Evolutionary conservation across 2,329 filamentous ascomycete species (phyloP), one percentile per base, ranked within the genome.

Genomic region (Aureobasidium uvarum): DNA sequence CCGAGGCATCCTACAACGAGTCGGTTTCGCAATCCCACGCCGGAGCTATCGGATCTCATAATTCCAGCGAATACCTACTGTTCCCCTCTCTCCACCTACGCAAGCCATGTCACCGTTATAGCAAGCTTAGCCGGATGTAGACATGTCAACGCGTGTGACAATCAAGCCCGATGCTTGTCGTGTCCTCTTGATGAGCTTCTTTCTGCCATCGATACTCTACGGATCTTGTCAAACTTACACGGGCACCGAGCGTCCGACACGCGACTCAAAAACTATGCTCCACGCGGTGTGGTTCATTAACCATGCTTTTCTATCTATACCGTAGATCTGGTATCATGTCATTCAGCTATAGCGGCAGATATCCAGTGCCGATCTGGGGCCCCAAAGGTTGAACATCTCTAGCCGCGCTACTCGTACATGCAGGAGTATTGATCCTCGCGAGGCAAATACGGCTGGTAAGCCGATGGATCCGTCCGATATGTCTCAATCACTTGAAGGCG

Each of bases 81-180:
- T 62, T 62, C 58, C 46, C 58, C 45, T 51, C 45, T 51, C 51
- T 51, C 43, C 33, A 48, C 43, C 33, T 62, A 59, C 41, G 43
- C 41, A 25, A 46, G 31, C 41, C 41, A 46, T 25, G 41, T 59
- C 31, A 13, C 56, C 39, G 28, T 59, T 48, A 25, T 23, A 48
- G 28, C 43, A 48, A 48, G 41, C 39, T 23, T 59, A 48, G 43
- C 56, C 56, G 43, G 18, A 36, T 59, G 6, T 18, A 59, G n/a
- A 48, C 43, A 59, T 36, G 41, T 46, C 55, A 16, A 10, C 39
- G 41, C 28, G 7, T 14, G 31, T 39, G 56, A 51, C 58, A 5
- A 1, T 28, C 33, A 62, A 41, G 45, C 58, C 45, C 39, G 45
- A 38, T 50, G 58, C 58, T 50, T 62, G 28, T 46, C 28, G n/a